phyloP scores from a whole-genome alignment of 2,329 filamentous ascomycete genomes.

The Biscogniauxia mediterranea region DNA sequence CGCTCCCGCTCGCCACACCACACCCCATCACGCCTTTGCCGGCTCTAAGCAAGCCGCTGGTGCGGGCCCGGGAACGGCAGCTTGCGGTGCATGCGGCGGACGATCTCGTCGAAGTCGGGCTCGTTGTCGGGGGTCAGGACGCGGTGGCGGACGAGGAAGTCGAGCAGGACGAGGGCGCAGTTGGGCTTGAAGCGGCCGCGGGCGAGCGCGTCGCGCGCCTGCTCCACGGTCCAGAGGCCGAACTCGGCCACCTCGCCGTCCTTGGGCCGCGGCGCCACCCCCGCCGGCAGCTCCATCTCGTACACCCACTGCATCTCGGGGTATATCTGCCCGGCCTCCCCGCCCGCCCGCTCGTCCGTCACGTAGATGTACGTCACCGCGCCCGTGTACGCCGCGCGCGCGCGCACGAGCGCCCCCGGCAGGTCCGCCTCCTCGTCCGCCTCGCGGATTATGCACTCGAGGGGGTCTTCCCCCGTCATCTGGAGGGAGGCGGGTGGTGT shows the following conservation, averaged over 20 bases:
- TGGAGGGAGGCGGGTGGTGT: background rate
- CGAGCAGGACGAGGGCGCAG: constrained; percentile 77
- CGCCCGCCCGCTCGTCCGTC: constrained; percentile 71
- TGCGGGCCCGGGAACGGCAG: constrained; percentile 77
- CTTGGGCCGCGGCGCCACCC: constrained; percentile 69
- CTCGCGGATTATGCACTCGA: constrained; percentile 82
- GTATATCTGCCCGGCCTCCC: constrained; percentile 78
- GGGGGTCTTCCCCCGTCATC: constrained; percentile 73
- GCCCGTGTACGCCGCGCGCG: constrained; percentile 57
- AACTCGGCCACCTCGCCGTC: constrained; percentile 91
- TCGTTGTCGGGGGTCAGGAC: constrained; percentile 79
- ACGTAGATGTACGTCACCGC: constrained; percentile 84
- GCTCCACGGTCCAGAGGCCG: constrained; percentile 70
- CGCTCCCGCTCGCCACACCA: background rate
- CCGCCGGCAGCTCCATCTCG: constrained; percentile 68
- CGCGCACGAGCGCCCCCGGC: constrained; percentile 65
- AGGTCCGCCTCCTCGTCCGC: constrained; percentile 86
- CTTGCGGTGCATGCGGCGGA: constrained; percentile 70
- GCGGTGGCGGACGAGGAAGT: constrained; percentile 87
- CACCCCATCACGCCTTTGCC: background rate
- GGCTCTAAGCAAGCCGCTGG: constrained; percentile 23
- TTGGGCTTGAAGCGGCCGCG: constrained; percentile 88
- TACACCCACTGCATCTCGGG: constrained; percentile 92
- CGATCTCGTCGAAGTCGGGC: constrained; percentile 72
- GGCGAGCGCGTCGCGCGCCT: constrained; percentile 68